Base-by-base conservation (phyloP, 164 flowering plant genomes). In the Nelumbo lutea region DNA sequence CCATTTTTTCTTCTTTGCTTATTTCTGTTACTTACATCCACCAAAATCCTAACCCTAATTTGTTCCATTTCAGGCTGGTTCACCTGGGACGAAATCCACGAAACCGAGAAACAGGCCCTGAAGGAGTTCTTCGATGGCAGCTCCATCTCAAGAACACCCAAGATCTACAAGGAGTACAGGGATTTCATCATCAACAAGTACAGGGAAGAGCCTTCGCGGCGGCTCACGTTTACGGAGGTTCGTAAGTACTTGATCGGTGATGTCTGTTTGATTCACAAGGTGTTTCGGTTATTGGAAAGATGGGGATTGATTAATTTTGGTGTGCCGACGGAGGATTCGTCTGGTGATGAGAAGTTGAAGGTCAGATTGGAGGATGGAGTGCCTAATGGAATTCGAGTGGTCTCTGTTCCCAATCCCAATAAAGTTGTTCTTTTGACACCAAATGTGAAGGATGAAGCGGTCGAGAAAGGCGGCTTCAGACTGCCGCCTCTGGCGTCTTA, bases 271-370 rank as follows among this genome's bases (percentile, higher is more conserved):
- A 82, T 96, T 38, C 82, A 62, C 58, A 90, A 84, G 73, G 95
- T 93, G 4, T 96, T 88, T 67, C 44, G 27, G 4, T 93, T 85
- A 75, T 69, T 96, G 77, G 95, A 96, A 67, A 82, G 70, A 13
- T 91, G 95, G 97, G 97, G 97, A 1, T 76, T 96, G 80, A 88
- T 96, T 65, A 96, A 96, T 72, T 91, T 86, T 68, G 73, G 72
- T 39, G 83, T 75, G 1, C 13, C 59, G 39, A 27, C n/a, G 43
- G 71, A 50, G 15, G 72, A 62, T 42, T 15, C 10, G 41, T 74
- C 3, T 59, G 78, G 6, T 59, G 86, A 65, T 42, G 77, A 68
- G 41, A 75, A 13, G 59, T 39, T 13, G 43, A 77, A 66, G 74
- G 84, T 87, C 68, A 82, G 59, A 70, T 67, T 82, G 62, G 99